Percentiles rank a stretch among this genome's conserved stretches.
Evolutionary conservation across 2,329 filamentous ascomycete species (phyloP).

Genomic region (Colletotrichum musicola): DNA sequence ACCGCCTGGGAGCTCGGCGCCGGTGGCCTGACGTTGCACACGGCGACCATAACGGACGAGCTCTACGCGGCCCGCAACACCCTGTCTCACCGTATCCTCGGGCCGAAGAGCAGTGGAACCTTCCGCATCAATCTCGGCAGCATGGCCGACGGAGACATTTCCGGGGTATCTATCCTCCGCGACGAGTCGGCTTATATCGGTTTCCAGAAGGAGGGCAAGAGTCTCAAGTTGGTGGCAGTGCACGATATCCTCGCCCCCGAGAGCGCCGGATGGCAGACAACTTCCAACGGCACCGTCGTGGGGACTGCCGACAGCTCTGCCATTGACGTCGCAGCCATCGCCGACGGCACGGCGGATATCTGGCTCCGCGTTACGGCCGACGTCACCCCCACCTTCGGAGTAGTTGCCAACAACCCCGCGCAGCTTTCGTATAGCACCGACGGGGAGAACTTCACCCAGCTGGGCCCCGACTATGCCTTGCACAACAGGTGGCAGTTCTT

Average conservation of each 20-base stretch:
- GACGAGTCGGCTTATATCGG: conserved; percentile 66
- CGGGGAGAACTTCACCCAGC: conserved; percentile 51
- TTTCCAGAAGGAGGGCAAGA: conserved; percentile 48
- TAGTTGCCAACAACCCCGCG: conserved; percentile 28
- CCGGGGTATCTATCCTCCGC: conserved; percentile 64
- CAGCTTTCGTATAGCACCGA: conserved; percentile 57
- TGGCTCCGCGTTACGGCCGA: conserved; percentile 44
- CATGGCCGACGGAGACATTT: conserved; percentile 64
- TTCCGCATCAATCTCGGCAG: conserved; percentile 60
- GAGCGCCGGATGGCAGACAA: conserved; percentile 47
- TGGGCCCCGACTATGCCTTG: conserved; percentile 52
- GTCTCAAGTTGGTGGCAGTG: conserved; percentile 46
- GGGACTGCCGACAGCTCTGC: background rate
- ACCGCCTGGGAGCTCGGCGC: conserved; percentile 58
- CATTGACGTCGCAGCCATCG: conserved; percentile 8
- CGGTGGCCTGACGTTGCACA: conserved; percentile 54
- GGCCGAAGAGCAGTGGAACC: conserved; percentile 61
- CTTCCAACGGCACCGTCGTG: conserved; percentile 45
- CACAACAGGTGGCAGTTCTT: conserved; percentile 59
- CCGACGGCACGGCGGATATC: conserved; percentile 29
- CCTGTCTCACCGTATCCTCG: conserved; percentile 58
- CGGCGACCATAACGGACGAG: conserved; percentile 64
- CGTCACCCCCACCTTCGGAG: conserved; percentile 38
- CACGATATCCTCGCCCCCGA: conserved; percentile 47
- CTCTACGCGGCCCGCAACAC: conserved; percentile 60